These are phyloP conservation scores for Yarrowia sp. DNA, from an alignment of 805 yeast species.

Conservation along the genomic window DNA sequence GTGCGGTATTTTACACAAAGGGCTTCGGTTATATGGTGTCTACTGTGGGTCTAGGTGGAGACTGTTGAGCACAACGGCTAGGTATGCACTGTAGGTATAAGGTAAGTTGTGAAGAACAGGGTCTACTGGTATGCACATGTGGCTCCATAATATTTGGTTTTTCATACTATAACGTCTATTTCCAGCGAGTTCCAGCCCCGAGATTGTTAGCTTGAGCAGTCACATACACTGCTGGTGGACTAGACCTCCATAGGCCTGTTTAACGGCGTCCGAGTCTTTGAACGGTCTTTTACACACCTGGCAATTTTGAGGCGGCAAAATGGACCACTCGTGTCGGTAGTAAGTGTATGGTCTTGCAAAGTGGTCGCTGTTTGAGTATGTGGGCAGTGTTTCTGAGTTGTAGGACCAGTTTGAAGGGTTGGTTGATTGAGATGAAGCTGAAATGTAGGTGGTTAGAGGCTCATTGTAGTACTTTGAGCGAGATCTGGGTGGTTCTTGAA, in stretches of 20 bases:
- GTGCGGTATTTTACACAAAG: neutral
- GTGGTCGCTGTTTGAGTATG: neutral
- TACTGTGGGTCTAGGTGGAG: neutral
- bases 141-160: too few species aligned
- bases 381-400: neutral
- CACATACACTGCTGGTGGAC: neutral
- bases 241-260: neutral
- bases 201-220: neutral
- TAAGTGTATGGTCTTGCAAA: neutral
- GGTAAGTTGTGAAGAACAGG: too few species aligned
- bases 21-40: too few species aligned
- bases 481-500: neutral
- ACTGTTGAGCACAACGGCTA: too few species aligned
- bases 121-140: too few species aligned
- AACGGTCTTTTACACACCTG: neutral
- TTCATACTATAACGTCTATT: too few species aligned
- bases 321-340: neutral
- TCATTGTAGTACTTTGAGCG: neutral
- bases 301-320: neutral
- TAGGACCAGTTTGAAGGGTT: neutral
- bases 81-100: too few species aligned
- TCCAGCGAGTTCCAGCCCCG: neutral
- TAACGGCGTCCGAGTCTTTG: neutral
- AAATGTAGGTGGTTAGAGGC: neutral
- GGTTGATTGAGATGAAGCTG: neutral